Conservation (phyloP, 208 protist genomes). For the Lotmaria passim region DNA sequence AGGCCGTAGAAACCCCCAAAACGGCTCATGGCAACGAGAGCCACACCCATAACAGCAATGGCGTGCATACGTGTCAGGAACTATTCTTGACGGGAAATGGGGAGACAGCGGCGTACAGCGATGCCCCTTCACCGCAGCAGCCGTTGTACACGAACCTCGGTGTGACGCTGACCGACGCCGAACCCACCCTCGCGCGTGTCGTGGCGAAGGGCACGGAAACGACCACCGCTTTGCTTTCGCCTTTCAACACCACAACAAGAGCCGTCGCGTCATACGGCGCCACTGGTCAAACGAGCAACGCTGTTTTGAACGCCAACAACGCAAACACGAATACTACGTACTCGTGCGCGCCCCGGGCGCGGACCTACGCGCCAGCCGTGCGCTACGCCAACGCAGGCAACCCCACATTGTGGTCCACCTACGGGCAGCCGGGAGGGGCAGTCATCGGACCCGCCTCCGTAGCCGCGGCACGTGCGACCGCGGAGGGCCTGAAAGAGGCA, state of each 20-base stretch:
- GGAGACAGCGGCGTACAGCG: not conserved
- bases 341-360: not conserved
- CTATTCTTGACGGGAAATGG: not conserved
- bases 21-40: not conserved
- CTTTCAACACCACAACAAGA: not conserved
- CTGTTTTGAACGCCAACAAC: not conserved
- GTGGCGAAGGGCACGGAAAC: not conserved
- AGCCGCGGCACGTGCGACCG: constrained; percentile 10
- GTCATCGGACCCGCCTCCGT: constrained; percentile 17
- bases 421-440: constrained; percentile 1
- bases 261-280: constrained; percentile 12
- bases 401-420: constrained; percentile 22
- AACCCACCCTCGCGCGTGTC: not conserved
- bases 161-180: not conserved
- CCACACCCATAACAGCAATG: not conserved
- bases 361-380: constrained; percentile 15
- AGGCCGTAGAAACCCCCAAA: not conserved
- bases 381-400: constrained; percentile 37
- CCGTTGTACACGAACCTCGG: constrained; percentile 21
- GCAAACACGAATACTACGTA: not conserved
- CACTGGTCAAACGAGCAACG: too few relatives aligned
- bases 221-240: not conserved
- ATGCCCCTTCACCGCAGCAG: not conserved
- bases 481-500: not conserved
- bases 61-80: not conserved